These are phyloP conservation scores for Quercus dentata DNA, from an alignment of 306 rosid species.

Conservation along the genomic window DNA sequence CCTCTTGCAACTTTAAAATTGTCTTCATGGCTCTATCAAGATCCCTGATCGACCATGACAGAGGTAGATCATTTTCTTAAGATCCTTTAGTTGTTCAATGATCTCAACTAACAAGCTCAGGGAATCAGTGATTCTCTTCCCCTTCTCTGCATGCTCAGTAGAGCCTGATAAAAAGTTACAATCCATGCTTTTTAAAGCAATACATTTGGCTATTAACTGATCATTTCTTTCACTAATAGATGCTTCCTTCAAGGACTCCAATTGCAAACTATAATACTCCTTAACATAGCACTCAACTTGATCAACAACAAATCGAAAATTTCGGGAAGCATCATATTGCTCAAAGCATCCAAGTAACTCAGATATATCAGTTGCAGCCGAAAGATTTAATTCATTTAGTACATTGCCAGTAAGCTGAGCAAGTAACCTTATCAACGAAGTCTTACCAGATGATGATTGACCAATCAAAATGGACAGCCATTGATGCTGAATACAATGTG, in stretches of 20 bases:
- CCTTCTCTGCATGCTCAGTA: too few species aligned
- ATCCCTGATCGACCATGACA: slow-evolving; percentile 42
- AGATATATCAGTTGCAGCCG: slow-evolving; percentile 90
- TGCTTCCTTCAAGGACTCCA: too few species aligned
- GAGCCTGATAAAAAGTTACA: too few species aligned
- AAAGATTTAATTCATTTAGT: slow-evolving; percentile 75
- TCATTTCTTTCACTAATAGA: too few species aligned
- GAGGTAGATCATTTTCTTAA: slow-evolving; percentile 25
- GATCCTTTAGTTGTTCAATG: slow-evolving; percentile 45
- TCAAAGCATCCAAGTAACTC: slow-evolving; percentile 91
- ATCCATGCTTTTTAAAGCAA: too few species aligned
- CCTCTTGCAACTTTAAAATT: slow-evolving; percentile 58
- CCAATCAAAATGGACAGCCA: slow-evolving; percentile 95
- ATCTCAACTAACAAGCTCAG: slow-evolving; percentile 54
- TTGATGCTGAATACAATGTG: slow-evolving; percentile 68
- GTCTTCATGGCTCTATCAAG: slow-evolving; percentile 52
- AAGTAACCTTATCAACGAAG: slow-evolving; percentile 75
- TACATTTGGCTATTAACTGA: too few species aligned
- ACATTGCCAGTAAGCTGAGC: slow-evolving; percentile 85
- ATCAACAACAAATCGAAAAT: not conserved
- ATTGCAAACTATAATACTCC: too few species aligned
- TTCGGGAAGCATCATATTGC: slow-evolving; percentile 74
- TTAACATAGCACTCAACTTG: too few species aligned
- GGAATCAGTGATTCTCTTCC: slow-evolving; percentile 7
- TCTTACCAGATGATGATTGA: slow-evolving; percentile 81